Evolutionary conservation across 2,329 filamentous ascomycete species (phyloP).

Genomic region (Sporothrix euskadiensis): DNA sequence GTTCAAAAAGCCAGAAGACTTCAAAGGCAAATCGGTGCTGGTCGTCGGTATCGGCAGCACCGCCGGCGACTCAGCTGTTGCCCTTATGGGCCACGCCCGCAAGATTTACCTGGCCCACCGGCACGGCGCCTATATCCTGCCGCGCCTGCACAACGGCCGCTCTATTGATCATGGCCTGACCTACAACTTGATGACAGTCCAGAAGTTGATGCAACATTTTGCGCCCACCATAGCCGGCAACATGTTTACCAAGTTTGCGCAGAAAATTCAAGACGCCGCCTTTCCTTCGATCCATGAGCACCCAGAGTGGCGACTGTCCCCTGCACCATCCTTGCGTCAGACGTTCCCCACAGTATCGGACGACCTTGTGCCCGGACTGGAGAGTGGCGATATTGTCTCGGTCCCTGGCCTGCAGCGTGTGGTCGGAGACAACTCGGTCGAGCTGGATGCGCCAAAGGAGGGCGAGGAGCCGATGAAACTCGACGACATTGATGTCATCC

Average conservation of each 20-base stretch:
- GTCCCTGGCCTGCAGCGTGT: neutral
- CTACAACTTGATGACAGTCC: conserved; percentile 1
- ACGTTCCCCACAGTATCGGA: neutral
- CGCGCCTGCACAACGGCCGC: conserved; percentile 6
- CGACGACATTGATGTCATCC: conserved; percentile 39
- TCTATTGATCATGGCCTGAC: conserved; percentile 23
- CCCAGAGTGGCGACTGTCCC: neutral
- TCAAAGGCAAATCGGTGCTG: neutral
- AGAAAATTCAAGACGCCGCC: neutral
- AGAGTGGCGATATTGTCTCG: neutral
- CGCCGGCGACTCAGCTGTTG: neutral
- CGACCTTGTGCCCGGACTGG: neutral
- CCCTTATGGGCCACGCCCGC: neutral
- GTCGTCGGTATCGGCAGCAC: conserved; percentile 8
- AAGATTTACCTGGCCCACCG: neutral
- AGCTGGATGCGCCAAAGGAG: conserved; percentile 35
- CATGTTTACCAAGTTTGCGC: neutral
- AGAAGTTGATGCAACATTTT: conserved; percentile 34
- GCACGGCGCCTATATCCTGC: conserved; percentile 11
- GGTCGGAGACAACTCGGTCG: neutral
- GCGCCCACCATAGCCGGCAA: conserved; percentile 18
- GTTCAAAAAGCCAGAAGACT: conserved; percentile 3
- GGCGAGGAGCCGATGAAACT: conserved; percentile 35
- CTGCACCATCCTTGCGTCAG: neutral
- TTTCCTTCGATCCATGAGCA: neutral